phyloP scores from a whole-genome alignment of 2,329 filamentous ascomycete species.

The Stagonosporopsis rhizophila region DNA sequence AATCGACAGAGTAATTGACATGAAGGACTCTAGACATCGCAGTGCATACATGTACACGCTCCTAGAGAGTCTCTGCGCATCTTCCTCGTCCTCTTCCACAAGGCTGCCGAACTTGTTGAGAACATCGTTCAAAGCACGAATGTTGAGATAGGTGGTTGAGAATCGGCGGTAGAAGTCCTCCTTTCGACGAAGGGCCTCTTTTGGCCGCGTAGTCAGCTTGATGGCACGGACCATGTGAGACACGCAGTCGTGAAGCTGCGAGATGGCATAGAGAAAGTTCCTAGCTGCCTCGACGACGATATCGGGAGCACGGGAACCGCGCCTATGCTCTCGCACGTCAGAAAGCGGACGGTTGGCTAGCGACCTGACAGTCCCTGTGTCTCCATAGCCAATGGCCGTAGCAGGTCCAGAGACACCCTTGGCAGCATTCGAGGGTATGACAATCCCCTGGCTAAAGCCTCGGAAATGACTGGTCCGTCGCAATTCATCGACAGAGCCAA shows the following conservation, averaged over 20 bases:
- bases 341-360: slow-evolving; percentile 60
- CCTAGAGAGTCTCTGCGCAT: slow-evolving; percentile 48
- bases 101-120: slow-evolving; percentile 59
- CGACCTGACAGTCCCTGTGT: slow-evolving; percentile 43
- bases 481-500: slow-evolving; percentile 61
- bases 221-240: slow-evolving; percentile 47
- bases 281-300: slow-evolving; percentile 64
- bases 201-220: slow-evolving; percentile 51
- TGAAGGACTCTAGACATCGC: slow-evolving; percentile 46
- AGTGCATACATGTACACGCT: slow-evolving; percentile 45
- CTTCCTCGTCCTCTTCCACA: slow-evolving; percentile 59
- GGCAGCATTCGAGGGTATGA: slow-evolving; percentile 40
- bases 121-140: slow-evolving; percentile 64
- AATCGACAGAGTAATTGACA: slow-evolving; percentile 46
- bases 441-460: slow-evolving; percentile 65
- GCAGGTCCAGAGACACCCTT: slow-evolving; percentile 44
- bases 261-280: slow-evolving; percentile 62
- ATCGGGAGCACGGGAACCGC: slow-evolving; percentile 54
- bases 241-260: slow-evolving; percentile 55
- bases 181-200: slow-evolving; percentile 50
- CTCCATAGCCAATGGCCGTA: slow-evolving; percentile 44
- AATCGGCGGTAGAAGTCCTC: slow-evolving; percentile 62
- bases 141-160: slow-evolving; percentile 62
- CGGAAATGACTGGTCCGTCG: slow-evolving; percentile 62
- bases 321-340: slow-evolving; percentile 64